Evolutionary conservation across 2,329 filamentous ascomycete species (phyloP), one percentile per base, ranked within the genome.

Genomic region (Chaetoscypha palmicola): DNA sequence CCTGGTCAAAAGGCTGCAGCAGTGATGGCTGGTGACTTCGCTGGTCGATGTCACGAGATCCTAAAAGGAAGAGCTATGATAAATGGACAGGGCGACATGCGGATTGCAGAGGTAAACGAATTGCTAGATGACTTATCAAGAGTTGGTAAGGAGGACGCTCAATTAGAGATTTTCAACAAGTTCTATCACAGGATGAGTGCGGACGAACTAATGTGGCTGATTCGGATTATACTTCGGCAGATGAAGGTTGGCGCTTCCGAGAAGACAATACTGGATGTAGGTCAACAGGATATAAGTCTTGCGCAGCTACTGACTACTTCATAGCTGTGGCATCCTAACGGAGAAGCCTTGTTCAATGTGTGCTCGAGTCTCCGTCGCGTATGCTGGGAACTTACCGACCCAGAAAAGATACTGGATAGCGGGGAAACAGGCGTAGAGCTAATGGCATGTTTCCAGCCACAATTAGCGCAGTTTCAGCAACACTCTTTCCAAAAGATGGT

Each of bases 381-480:
- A 0, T 98, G 92, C 59, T 97, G 92, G 91, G 90, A 97, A 62
- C 69, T 98, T 2, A 79, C 77, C 54, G 81, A 96, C 59, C 83
- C 83, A 0, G 70, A 74, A 28, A 64, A 86, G 9, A 77, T 85
- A 3, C 72, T 98, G 2, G 79, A 88, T 52, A 80, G 80, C 26
- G 83, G 88, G 19, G 80, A 89, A 41, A 76, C 80, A 1, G 82
- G 83, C 0, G 81, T 97, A 11, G 71, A 75, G 1, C 68, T 97
- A 24, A 95, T 96, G 87, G 84, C 92, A 58, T 96, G 89, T 61
- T 97, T 97, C 60, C 91, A 97, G 59, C 92, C 92, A 4, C 92
- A 97, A 63, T 74, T 98, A 26, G 92, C 92, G 3, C 86, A 92
- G 52, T 96, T 94, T 51, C 88, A 96, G 62, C 85, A 86, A 72